Evolutionary conservation across 495 filamentous ascomycete species (phyloP).

Genomic region (Parathielavia appendiculata): DNA sequence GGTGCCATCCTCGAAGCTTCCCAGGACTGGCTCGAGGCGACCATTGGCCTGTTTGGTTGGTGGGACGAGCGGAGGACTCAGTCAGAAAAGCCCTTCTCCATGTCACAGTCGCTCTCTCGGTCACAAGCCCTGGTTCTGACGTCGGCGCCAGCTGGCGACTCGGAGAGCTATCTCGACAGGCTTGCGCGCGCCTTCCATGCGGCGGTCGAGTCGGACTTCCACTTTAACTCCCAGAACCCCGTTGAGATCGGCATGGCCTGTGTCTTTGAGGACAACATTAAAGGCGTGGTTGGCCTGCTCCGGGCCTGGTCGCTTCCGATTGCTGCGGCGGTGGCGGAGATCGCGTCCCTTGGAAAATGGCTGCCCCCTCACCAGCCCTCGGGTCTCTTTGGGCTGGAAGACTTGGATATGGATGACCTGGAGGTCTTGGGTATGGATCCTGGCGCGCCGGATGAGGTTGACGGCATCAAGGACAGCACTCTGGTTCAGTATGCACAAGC

Average conservation of each 20-base stretch:
- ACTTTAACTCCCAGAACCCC: conserved; percentile 63
- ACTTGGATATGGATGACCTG: conserved; percentile 51
- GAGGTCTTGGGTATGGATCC: conserved; percentile 50
- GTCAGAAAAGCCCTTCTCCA: conserved; percentile 32
- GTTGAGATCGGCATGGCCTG: conserved; percentile 75
- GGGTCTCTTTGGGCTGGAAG: conserved; percentile 28
- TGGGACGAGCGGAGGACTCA: conserved; percentile 67
- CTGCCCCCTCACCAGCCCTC: conserved; percentile 49
- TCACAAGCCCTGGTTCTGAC: conserved; percentile 40
- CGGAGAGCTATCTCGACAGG: conserved; percentile 43
- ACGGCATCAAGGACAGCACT: conserved; percentile 62
- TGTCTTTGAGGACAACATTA: conserved; percentile 69
- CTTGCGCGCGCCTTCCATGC: conserved; percentile 46
- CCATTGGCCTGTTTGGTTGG: conserved; percentile 74
- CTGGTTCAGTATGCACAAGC: conserved; percentile 66
- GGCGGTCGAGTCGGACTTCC: conserved; percentile 49
- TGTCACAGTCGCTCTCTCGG: conserved; percentile 33
- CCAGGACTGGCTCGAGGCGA: conserved; percentile 84
- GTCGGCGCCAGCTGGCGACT: conserved; percentile 20
- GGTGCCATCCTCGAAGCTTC: conserved; percentile 63
- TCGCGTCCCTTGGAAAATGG: conserved; percentile 73
- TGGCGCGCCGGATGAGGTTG: conserved; percentile 40
- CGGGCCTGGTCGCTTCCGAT: conserved; percentile 72
- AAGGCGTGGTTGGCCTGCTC: conserved; percentile 67
- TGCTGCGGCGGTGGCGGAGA: conserved; percentile 69